A percentile compares a stretch with the other conserved stretches of the same genome.
Evolutionary conservation across 2,329 filamentous ascomycete species (phyloP).

Genomic region (Tolypocladium amazonense): DNA sequence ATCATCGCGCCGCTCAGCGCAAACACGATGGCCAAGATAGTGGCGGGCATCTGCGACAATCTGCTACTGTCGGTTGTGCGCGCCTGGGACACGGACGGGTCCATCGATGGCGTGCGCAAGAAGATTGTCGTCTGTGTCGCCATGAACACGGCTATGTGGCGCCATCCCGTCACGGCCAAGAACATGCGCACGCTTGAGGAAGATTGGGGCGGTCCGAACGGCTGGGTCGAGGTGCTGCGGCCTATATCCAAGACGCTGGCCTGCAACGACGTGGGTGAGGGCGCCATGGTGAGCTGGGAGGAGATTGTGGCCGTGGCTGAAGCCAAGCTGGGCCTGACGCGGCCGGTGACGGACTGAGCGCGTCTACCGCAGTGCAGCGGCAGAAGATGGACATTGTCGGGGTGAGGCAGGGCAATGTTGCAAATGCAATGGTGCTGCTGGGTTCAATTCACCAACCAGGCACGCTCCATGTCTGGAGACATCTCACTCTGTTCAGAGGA

Average conservation of each 20-base stretch:
- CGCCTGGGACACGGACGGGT: conserved; percentile 75
- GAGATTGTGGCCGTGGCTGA: conserved; percentile 61
- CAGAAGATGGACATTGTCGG: neutral
- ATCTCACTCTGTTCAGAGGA: too few relatives aligned
- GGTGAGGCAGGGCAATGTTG: neutral
- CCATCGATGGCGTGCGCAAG: conserved; percentile 39
- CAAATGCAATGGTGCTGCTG: neutral
- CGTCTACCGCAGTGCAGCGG: neutral
- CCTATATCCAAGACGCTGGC: conserved; percentile 71
- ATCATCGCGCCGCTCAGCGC: conserved; percentile 74
- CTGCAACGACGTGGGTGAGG: conserved; percentile 73
- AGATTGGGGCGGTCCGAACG: conserved; percentile 54
- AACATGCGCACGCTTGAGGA: conserved; percentile 61
- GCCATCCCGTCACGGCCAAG: conserved; percentile 66
- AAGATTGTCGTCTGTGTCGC: conserved; percentile 69
- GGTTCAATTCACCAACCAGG: too few relatives aligned
- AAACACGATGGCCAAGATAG: conserved; percentile 78
- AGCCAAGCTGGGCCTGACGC: conserved; percentile 26
- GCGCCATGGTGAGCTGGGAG: conserved; percentile 75
- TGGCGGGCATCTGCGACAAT: conserved; percentile 66
- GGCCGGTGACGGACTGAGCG: neutral
- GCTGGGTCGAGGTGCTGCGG: conserved; percentile 54
- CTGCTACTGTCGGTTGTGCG: conserved; percentile 64
- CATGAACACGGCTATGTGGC: conserved; percentile 91
- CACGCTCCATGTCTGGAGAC: too few relatives aligned